phyloP scores from a whole-genome alignment of 1,284 basidiomycete species.

The Limonomyces culmigenus region DNA sequence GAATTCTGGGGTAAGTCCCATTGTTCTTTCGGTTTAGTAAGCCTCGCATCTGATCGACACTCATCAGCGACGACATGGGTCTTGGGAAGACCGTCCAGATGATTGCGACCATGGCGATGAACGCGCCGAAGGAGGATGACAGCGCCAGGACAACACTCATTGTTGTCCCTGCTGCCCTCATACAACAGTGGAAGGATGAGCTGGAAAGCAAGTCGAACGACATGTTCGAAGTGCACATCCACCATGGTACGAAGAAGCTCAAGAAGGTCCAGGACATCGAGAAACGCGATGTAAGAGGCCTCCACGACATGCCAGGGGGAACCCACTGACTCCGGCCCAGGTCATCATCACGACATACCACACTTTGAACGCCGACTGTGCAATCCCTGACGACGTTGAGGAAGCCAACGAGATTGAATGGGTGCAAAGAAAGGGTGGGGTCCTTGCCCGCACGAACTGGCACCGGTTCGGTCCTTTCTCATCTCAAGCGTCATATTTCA shows the following conservation, averaged over 20 bases:
- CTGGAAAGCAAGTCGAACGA: conserved; percentile 44
- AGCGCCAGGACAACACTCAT: conserved; percentile 37
- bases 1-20: conserved; percentile 52
- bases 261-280: conserved; percentile 26
- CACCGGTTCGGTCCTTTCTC: too few relatives aligned
- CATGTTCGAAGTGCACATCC: conserved; percentile 45
- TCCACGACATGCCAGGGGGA: too few relatives aligned
- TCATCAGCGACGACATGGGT: conserved; percentile 77
- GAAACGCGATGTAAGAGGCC: conserved; percentile 33
- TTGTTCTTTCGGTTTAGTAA: conserved; percentile 2
- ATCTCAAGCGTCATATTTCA: conserved; percentile 2
- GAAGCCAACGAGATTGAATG: conserved; percentile 28
- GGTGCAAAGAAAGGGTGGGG: conserved; percentile 30
- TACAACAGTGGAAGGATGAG: conserved; percentile 61
- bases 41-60: conserved; percentile 2
- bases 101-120: conserved; percentile 54
- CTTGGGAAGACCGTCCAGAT: conserved; percentile 61
- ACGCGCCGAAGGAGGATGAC: conserved; percentile 29
- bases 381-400: conserved; percentile 25
- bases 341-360: conserved; percentile 55
- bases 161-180: conserved; percentile 51
- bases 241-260: conserved; percentile 51
- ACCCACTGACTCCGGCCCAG: too few relatives aligned
- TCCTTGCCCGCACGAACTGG: too few relatives aligned
- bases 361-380: conserved; percentile 39